Evolutionary conservation across 176 grass and related monocot genomes (phyloP).

Genomic region (Cenchrus fungigraminus): DNA sequence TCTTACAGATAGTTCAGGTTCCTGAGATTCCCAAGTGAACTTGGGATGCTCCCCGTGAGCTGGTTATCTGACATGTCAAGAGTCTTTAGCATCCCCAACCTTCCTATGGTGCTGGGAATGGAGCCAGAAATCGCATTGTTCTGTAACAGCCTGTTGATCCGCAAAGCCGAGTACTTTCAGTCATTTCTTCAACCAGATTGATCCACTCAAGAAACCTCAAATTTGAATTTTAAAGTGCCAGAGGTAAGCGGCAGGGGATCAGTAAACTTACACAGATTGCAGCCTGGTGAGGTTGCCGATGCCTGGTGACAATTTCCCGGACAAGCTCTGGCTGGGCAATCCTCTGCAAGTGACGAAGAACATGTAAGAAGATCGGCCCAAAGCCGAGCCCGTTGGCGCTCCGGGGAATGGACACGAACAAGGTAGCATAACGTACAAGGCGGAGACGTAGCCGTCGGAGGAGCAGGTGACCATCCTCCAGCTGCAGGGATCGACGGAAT

Average conservation of each 20-base stretch:
- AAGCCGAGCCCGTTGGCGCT: not conserved
- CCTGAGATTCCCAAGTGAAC: constrained; percentile 75
- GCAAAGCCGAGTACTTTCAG: not conserved
- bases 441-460: constrained; percentile 86
- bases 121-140: constrained; percentile 85
- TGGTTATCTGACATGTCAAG: constrained; percentile 93
- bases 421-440: constrained; percentile 54
- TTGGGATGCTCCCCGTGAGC: constrained; percentile 75
- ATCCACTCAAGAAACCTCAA: not conserved
- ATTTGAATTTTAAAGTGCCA: constrained; percentile 4
- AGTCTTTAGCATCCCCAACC: constrained; percentile 77
- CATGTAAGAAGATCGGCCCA: not conserved
- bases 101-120: constrained; percentile 74
- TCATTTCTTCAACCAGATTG: not conserved
- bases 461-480: constrained; percentile 98
- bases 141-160: constrained; percentile 76
- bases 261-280: constrained; percentile 79
- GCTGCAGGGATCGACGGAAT: constrained; percentile 98
- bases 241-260: not conserved
- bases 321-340: constrained; percentile 90
- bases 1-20: constrained; percentile 87
- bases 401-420: not conserved
- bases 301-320: constrained; percentile 67
- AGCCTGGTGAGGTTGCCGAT: constrained; percentile 91
- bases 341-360: constrained; percentile 52